Evolutionary conservation across 2,329 filamentous ascomycete species (phyloP), one percentile per base, ranked within the genome.

Genomic region (Sporothrix pseudoabietina): DNA sequence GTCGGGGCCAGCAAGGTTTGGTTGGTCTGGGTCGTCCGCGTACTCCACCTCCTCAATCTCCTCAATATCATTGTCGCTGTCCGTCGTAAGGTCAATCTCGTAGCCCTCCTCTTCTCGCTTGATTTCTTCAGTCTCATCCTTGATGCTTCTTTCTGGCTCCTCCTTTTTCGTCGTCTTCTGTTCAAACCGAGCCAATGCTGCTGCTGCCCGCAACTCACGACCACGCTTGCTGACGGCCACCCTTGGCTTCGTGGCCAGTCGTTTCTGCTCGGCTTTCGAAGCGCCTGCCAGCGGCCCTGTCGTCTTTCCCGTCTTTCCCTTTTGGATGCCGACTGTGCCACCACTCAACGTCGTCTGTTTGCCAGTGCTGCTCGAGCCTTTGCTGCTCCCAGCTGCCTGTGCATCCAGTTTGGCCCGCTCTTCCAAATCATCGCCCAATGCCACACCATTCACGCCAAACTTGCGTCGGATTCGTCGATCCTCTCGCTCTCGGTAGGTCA

Each of bases 151-250:
- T 16, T 77, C 77, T 39, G 74, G 78, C 39, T 81, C 79, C 26
- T 80, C 81, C 14, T 87, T 86, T 69, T 85, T 84, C 77, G 88
- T 66, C 22, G 61, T 88, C 63, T 86, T 81, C 78, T 87, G 81
- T 57, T 89, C 91, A 73, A 95, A 93, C 14, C 93, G 85, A 16
- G 91, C 92, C 76, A 95, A 80, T 1, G 93, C 93, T 1, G 93
- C 93, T 6, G 92, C 92, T 1, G 92, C 93, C 72, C 93, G 84
- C 12, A 96, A 83, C 69, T 95, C 93, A 74, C 93, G 85, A 0
- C 93, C 93, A 74, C 93, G 84, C 66, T 89, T 90, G 79, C 92
- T 94, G 10, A 87, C 87, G 3, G 93, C 93, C 12, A 95, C 92
- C 65, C 91, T 86, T 0, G 93, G 93, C 74, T 91, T 92, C 10